Base-by-base conservation (phyloP, 2,329 filamentous ascomycete genomes). In the Aspergillus sp. region DNA sequence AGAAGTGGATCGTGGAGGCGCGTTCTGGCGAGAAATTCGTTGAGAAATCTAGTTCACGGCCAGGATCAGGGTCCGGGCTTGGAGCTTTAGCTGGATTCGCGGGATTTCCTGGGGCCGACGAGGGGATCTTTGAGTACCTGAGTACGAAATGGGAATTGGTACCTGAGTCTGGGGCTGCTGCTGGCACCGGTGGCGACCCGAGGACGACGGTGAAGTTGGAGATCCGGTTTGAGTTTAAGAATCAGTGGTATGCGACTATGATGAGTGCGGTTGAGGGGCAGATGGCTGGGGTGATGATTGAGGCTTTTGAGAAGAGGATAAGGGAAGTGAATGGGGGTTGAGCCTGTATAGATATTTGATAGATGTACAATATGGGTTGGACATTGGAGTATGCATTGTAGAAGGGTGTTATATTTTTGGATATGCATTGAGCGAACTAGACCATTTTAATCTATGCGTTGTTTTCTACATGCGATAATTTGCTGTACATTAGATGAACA, bases 251-350 rank as follows among this genome's bases (percentile, higher is more conserved):
- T 77, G 88, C 87, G 43, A 86, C 90, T 19, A 80, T 97, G 70
- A 95, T 93, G 72, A 83, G 87, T 39, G 88, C 90, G 35, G 87
- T 95, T 23, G 91, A 91, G 63, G 89, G 91, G 33, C 91, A 90
- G 76, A 87, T 97, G 62, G 93, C 91, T 1, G 87, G 86, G 4
- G 82, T 90, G 63, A 96, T 99, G 92, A 90, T 98, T 64, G 87
- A 90, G 73, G 93, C 95, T 1, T 99, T 99, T 79, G 93, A 97
- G 78, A 84, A 85, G 75, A 83, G 90, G 69, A 92, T 95, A 6
- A 80, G 79, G 70, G 79, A 84, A 67, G 71, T 91, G 48, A 73
- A 84, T 65, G 77, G 41, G 40, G 25, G 54, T 35, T 35, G 21
- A 23, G 33, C 15, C 4, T 58, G 6, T 44, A 2, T 21, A 17